These are phyloP conservation scores for Cytidiella melzeri DNA, from an alignment of 768 basidiomycete genomes.

Conservation along the genomic window DNA sequence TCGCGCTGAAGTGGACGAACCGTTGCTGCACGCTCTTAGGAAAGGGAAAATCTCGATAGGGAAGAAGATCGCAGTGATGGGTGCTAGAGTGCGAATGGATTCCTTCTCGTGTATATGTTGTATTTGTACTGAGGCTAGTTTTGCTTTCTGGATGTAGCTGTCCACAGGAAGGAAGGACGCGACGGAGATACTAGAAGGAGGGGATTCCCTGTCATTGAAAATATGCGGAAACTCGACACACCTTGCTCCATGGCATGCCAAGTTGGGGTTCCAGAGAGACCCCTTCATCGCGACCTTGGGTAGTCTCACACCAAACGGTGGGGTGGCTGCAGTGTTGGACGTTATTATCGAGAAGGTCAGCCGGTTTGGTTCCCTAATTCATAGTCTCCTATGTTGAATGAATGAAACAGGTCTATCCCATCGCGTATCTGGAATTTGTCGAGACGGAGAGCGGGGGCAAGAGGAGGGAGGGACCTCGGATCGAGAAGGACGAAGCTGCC, in stretches of 20 bases:
- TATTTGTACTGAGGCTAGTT: not conserved
- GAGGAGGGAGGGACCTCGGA: conserved; percentile 54
- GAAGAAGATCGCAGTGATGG: conserved; percentile 75
- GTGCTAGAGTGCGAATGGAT: conserved; percentile 76
- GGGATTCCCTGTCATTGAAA: conserved; percentile 55
- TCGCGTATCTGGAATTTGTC: conserved; percentile 74
- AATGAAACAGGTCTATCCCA: conserved; percentile 49
- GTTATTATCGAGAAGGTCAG: conserved; percentile 66
- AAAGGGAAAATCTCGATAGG: conserved; percentile 68
- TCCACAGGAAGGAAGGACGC: conserved; percentile 65
- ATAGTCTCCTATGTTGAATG: not conserved
- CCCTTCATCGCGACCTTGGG: conserved; percentile 73
- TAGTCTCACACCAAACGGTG: conserved; percentile 79
- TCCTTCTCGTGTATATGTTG: not conserved
- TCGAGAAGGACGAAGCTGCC: conserved; percentile 60
- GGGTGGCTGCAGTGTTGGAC: conserved; percentile 68
- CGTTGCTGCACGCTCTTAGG: conserved; percentile 63
- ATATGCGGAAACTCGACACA: conserved; percentile 84
- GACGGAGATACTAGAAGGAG: conserved; percentile 76
- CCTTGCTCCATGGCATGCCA: conserved; percentile 82
- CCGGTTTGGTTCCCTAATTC: no score
- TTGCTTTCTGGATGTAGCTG: conserved; percentile 42
- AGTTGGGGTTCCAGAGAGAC: conserved; percentile 67
- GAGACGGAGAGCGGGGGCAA: conserved; percentile 44
- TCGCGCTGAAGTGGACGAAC: conserved; percentile 66